These are phyloP conservation scores for Camellia lanceoleosa DNA, from an alignment of 148 eudicot genomes.

Conservation along the genomic window DNA sequence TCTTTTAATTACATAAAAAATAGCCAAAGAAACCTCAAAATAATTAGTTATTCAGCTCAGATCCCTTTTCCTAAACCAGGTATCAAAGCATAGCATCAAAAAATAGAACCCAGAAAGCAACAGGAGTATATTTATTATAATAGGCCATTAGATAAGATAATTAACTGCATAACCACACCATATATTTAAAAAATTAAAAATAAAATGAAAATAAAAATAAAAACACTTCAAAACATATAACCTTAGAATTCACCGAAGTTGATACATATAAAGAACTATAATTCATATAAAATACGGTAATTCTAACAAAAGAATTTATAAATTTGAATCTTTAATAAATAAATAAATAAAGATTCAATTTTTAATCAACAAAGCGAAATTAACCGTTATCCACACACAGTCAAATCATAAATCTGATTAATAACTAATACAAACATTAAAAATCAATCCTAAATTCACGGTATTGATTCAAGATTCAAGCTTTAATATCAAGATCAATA, in stretches of 20 bases:
- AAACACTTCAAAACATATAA: background rate
- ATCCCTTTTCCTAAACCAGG: background rate
- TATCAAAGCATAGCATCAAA: background rate
- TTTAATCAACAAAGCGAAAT: background rate
- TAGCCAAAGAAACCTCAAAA: background rate
- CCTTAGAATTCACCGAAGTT: background rate
- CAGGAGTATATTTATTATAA: background rate
- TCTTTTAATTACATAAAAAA: background rate
- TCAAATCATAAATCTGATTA: background rate
- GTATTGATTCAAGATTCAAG: background rate
- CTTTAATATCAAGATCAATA: background rate
- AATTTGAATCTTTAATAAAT: background rate
- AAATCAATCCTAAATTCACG: background rate
- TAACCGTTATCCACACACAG: background rate
- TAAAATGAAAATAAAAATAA: background rate
- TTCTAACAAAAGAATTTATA: background rate
- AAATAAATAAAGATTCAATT: background rate
- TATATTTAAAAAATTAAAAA: background rate
- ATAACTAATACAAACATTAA: background rate
- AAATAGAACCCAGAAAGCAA: slow-evolving; percentile 2
- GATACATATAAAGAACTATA: background rate
- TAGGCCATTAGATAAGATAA: background rate
- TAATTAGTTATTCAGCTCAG: background rate
- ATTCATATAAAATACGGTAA: background rate
- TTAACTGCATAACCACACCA: background rate